Evolutionary conservation across 441 rosid genomes (phyloP).

Genomic region (Hypseocharis bilobata): DNA sequence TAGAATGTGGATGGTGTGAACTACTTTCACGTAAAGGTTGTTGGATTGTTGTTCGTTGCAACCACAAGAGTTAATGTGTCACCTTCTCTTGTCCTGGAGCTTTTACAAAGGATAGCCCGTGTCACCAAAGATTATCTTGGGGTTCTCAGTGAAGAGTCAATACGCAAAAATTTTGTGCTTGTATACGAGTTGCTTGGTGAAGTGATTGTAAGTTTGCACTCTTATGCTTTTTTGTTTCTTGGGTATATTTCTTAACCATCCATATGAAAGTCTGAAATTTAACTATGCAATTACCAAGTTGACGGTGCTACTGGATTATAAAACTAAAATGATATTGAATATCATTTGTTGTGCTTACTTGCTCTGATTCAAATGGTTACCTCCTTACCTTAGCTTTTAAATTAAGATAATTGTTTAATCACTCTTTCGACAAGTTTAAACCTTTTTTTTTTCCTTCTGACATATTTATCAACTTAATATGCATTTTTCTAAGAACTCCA

Average conservation of each 20-base stretch:
- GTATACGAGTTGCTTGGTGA: slow-evolving; percentile 90
- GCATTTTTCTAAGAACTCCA: neutral
- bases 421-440: neutral
- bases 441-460: neutral
- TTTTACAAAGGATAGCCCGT: slow-evolving; percentile 83
- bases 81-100: slow-evolving; percentile 89
- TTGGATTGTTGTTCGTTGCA: slow-evolving; percentile 77
- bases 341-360: neutral
- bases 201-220: slow-evolving; percentile 62
- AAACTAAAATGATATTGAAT: neutral
- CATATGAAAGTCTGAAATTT: neutral
- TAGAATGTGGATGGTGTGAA: slow-evolving; percentile 83
- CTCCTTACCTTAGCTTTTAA: neutral
- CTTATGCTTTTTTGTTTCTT: neutral
- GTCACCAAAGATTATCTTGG: slow-evolving; percentile 93
- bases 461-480: neutral
- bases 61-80: slow-evolving; percentile 79
- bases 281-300: neutral
- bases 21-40: slow-evolving; percentile 67
- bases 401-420: neutral
- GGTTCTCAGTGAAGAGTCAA: slow-evolving; percentile 78
- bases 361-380: neutral
- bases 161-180: slow-evolving; percentile 81
- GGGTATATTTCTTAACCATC: slow-evolving; percentile 6
- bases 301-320: neutral